Conservation (phyloP, 1,284 basidiomycete species). For the Cystobasidiaceae sp. region DNA sequence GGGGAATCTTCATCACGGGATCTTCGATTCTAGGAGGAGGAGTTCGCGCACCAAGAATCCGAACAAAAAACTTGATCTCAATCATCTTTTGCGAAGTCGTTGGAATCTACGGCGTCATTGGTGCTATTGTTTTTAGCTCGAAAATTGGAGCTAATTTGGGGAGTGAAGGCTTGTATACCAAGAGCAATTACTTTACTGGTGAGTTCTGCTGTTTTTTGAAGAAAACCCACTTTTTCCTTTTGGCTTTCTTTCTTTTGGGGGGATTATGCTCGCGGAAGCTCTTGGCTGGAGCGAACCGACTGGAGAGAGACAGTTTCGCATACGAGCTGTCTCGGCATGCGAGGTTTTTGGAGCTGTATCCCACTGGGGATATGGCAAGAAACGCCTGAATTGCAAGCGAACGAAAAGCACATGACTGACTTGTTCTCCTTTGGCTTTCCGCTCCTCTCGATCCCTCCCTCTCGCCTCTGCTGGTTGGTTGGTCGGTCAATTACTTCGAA, state of each 20-base stretch:
- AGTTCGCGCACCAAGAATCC: slow-evolving; percentile 86
- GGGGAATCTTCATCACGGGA: slow-evolving; percentile 97
- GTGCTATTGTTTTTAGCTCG: slow-evolving; percentile 81
- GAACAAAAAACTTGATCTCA: slow-evolving; percentile 96
- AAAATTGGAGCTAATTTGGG: slow-evolving; percentile 59
- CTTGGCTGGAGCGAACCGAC: not conserved
- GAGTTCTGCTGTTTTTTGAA: not conserved
- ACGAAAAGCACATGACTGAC: too few relatives aligned
- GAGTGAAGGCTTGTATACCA: slow-evolving; percentile 66
- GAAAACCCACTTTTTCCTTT: slow-evolving; percentile 40
- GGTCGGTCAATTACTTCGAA: not conserved
- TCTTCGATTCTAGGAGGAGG: slow-evolving; percentile 92
- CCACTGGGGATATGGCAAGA: too few relatives aligned
- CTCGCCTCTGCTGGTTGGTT: too few relatives aligned
- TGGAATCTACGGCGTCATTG: slow-evolving; percentile 43
- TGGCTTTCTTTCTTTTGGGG: not conserved
- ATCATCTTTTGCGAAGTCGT: slow-evolving; percentile 97
- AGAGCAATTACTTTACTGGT: slow-evolving; percentile 83
- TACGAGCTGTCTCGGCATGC: too few relatives aligned
- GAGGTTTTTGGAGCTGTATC: too few relatives aligned
- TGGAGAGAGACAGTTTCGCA: not conserved
- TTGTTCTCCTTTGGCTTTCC: too few relatives aligned
- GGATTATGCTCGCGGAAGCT: not conserved
- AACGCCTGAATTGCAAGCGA: too few relatives aligned
- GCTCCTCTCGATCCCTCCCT: too few relatives aligned